Evolutionary conservation across 1,139 yeast genomes (phyloP).

Genomic region (Pichia sp.): DNA sequence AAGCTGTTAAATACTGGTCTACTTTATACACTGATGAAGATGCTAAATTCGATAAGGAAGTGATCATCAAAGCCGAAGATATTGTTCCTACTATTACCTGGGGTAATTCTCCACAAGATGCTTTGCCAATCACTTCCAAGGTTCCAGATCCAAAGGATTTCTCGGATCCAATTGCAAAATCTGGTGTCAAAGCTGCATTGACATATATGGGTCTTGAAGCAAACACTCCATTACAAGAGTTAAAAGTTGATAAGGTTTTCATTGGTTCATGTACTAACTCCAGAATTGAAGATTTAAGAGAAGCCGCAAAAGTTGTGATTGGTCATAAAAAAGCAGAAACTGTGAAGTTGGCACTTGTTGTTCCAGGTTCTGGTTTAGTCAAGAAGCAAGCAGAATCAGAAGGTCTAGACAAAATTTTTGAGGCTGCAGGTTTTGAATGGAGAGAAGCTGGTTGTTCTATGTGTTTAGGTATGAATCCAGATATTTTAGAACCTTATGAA

Average conservation of each 20-base stretch:
- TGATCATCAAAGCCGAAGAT: constrained; percentile 73
- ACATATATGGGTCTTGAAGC: constrained; percentile 86
- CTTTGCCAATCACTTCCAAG: constrained; percentile 80
- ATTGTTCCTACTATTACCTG: constrained; percentile 95
- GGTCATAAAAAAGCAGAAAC: constrained; percentile 82
- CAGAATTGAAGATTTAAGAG: constrained; percentile 93
- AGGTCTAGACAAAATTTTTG: constrained; percentile 86
- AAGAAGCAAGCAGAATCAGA: constrained; percentile 90
- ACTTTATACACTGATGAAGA: constrained; percentile 82
- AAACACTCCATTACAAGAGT: constrained; percentile 67
- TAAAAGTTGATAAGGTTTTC: constrained; percentile 83
- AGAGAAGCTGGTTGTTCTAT: constrained; percentile 99
- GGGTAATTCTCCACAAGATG: constrained; percentile 99
- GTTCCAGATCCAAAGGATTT: constrained; percentile 84
- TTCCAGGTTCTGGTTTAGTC: constrained; percentile 95
- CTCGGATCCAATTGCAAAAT: constrained; percentile 64
- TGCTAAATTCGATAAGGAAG: constrained; percentile 81
- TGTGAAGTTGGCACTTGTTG: constrained; percentile 80
- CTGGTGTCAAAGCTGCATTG: constrained; percentile 87
- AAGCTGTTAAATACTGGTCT: constrained; percentile 87
- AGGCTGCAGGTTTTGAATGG: constrained; percentile 94
- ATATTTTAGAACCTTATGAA: constrained; percentile 87
- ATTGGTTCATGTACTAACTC: constrained; percentile 98
- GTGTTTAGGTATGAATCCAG: constrained; percentile 99
- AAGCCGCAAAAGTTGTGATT: constrained; percentile 88